Evolutionary conservation across 2,329 filamentous ascomycete species (phyloP), one percentile per base, ranked within the genome.

Genomic region (Sarocladium oryzae): DNA sequence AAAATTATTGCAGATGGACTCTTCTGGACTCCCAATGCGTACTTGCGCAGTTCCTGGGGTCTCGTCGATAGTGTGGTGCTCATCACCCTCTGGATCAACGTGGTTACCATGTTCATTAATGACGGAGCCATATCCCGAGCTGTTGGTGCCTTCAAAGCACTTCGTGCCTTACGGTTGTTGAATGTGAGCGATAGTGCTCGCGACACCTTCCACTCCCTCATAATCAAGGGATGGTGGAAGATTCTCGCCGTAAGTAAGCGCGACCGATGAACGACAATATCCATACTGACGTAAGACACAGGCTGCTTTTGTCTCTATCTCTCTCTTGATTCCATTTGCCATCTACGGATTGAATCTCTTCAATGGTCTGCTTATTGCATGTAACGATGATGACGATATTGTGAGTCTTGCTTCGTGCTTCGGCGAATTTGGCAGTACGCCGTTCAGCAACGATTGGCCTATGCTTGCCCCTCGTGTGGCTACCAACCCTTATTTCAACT

Each of bases 21-120:
- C 60, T 87, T 96, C 65, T 97, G 89, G 82, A 96, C 93, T 0
- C 93, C 93, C 0, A 96, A 99, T 68, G 95, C 95, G 2, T 99
- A 96, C 64, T 89, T 96, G 65, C 85, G 93, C 60, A 92, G 92
- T 63, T 92, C 91, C 0, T 99, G 93, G 93, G 95, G 93, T 6
- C 84, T 96, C 55, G 96, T 99, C 57, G 93, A 99, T 63, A 89
- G 86, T 0, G 69, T 97, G 40, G 93, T 99, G 57, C 75, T 99
- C 50, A 73, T 96, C 52, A 97, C 93, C 0, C 79, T 99, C 8
- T 97, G 93, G 92, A 86, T 96, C 63, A 97, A 95, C 61, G 89
- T 99, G 48, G 74, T 85, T 43, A 93, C 91, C 1, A 82, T 92
- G 1, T 76, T 99, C 51, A 79, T 81, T 61, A 84, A 90, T 52